Base-by-base conservation (phyloP, 2,329 filamentous ascomycete genomes). In the Trichoderma cornu-damae region DNA sequence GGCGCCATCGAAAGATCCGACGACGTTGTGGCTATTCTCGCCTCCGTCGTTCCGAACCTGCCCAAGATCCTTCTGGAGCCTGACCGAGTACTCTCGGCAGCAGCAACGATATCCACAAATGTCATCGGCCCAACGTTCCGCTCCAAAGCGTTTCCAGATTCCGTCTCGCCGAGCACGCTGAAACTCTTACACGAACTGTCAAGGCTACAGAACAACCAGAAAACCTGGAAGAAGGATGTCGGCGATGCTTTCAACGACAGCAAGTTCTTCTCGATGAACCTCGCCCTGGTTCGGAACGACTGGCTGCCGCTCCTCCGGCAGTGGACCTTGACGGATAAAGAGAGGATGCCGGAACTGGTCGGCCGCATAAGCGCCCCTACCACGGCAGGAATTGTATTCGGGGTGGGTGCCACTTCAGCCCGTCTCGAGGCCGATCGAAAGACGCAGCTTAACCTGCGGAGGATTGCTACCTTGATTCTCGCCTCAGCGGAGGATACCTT, bases 331-430 rank as follows among this genome's bases (percentile, higher is more conserved):
- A 83, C 83, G 14, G 94, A 99, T 70, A 96, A 96, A 72, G 92
- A 96, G 56, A 85, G 89, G 46, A 81, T 99, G 73, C 77, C 86
- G 0, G 94, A 99, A 61, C 77, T 96, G 3, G 73, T 97, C 7
- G 79, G 82, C 35, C 87, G 90, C 18, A 82, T 99, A 61, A 86
- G 86, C 5, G 83, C 92, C 3, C 94, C 94, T 5, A 90, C 92
- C 1, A 93, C 92, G 12, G 94, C 95, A 0, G 94, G 94, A 7
- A 95, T 99, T 64, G 93, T 99, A 69, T 99, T 99, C 67, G 94
- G 94, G n/a, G 94, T 99, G 0, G 95, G 95, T 9, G 94, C 94
- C 6, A 91, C 90, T 20, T 95, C 92, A 42, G 94, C 94, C 34
- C 82, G 94, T 59, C 82, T 95, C n/a, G 94, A 99, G 73, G 91